Base-by-base conservation (phyloP, 768 basidiomycete genomes). In the Suillus subaureus region DNA sequence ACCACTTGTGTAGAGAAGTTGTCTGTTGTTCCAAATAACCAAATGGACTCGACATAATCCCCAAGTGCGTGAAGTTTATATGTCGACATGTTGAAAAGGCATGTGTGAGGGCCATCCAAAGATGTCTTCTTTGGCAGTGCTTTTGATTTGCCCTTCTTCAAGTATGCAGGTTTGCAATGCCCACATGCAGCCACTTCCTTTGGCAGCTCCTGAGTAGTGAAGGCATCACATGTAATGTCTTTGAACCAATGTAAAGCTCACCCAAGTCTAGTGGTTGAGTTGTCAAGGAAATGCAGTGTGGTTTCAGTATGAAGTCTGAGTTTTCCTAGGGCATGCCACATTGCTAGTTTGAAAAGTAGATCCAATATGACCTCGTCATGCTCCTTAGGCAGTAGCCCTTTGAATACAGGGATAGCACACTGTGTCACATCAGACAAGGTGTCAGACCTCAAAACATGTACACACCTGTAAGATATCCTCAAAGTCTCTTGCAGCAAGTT, bases 161-260 rank as follows among this genome's bases (percentile, higher is more conserved):
- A 64, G 31, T 70, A 61, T 21, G 70, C 66, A 6, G 55, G 23
- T 45, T 65, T 39, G 11, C 49, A 12, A 5, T 74, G 67, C 0
- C 66, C 60, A 0, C 79, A 76, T 2, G 81, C 78, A 5, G 69
- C 73, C 4, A 64, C 69, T 61, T 87, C 84, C 1, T 63, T 62
- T 0, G 81, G 82, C 15, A 85, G 70, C 39, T 82, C 80, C 0
- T 64, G 26, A 0, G 79, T 81, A 1, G 71, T 23, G 56, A 71
- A 80, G 0, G 51, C 61, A 1, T 66, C 26, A 61, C 78, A 78
- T 0, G 74, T 75, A 1, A 65, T 21, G 1, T 70, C 54, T 7
- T 67, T 63, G 55, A 81, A 81, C 11, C 70, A 61, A 11, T 64
- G 66, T 2, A 74, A 4, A 6, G 26, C 35, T 8, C 57, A 4